Conservation (phyloP, 768 basidiomycete species). For the Rhodotorula kratochvilovae region DNA sequence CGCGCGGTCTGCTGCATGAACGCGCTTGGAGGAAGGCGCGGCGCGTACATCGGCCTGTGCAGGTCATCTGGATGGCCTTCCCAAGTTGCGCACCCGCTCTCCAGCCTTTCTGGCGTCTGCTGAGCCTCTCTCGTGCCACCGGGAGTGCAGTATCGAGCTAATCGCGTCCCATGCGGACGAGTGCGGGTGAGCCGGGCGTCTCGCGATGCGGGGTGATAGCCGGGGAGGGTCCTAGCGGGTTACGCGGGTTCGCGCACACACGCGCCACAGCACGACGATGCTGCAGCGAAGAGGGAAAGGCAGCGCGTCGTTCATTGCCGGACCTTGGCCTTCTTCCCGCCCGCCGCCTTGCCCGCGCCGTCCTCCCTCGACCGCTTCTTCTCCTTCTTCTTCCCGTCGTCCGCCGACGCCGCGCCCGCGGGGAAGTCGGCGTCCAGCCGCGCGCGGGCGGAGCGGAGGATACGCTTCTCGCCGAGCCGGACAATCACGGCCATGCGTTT, state of each 20-base stretch:
- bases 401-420: background rate
- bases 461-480: slow-evolving; percentile 72
- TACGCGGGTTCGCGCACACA: too few species aligned
- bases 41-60: too few species aligned
- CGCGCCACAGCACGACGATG: too few species aligned
- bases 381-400: background rate
- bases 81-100: background rate
- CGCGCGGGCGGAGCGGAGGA: slow-evolving; percentile 51
- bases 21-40: too few species aligned
- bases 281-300: too few species aligned
- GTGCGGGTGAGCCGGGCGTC: too few species aligned
- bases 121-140: background rate
- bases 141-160: background rate
- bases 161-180: too few species aligned
- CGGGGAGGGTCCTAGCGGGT: too few species aligned
- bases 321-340: slow-evolving; percentile 10
- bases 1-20: too few species aligned
- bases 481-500: slow-evolving; percentile 65
- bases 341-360: background rate
- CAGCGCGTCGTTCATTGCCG: background rate
- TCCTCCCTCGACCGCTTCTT: slow-evolving; percentile 21
- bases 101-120: too few species aligned
- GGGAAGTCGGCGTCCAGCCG: slow-evolving; percentile 24
- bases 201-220: too few species aligned
- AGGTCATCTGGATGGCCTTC: background rate